Conservation (phyloP, 2,329 filamentous ascomycete species). For the Leptographium lundbergii region DNA sequence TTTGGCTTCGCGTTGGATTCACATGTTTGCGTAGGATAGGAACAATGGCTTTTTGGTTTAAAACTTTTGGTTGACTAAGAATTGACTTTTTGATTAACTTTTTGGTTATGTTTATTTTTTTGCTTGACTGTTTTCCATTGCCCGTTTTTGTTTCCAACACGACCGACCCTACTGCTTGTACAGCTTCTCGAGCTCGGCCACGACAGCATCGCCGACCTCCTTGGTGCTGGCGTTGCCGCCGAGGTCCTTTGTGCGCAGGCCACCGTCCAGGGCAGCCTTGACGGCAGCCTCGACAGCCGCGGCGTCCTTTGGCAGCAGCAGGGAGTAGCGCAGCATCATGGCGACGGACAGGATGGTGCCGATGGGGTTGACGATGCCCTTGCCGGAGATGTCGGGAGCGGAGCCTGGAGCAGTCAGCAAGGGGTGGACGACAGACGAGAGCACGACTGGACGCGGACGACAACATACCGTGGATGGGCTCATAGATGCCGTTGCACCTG, state of each 20-base stretch:
- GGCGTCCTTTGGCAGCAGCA: constrained; percentile 66
- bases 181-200: constrained; percentile 57
- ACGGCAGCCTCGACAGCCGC: constrained; percentile 72
- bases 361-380: constrained; percentile 84
- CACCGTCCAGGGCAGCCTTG: constrained; percentile 63
- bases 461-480: constrained; percentile 79
- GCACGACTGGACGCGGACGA: too few relatives aligned
- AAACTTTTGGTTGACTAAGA: background rate
- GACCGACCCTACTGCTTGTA: constrained; percentile 30
- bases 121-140: background rate
- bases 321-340: constrained; percentile 93
- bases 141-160: background rate
- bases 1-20: background rate
- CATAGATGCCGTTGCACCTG: constrained; percentile 87
- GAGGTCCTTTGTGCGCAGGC: constrained; percentile 72
- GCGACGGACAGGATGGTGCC: constrained; percentile 84
- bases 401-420: constrained; percentile 41
- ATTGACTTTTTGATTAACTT: background rate
- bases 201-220: constrained; percentile 68
- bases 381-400: constrained; percentile 84
- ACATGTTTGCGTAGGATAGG: background rate
- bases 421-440: background rate
- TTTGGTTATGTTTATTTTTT: background rate
- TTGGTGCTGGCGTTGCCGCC: constrained; percentile 62
- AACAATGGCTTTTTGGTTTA: background rate